Evolutionary conservation across 371 early-diverging fungal genomes (phyloP), one percentile per base, ranked within the genome.

Genomic region (Quaeritorhiza haematococci): DNA sequence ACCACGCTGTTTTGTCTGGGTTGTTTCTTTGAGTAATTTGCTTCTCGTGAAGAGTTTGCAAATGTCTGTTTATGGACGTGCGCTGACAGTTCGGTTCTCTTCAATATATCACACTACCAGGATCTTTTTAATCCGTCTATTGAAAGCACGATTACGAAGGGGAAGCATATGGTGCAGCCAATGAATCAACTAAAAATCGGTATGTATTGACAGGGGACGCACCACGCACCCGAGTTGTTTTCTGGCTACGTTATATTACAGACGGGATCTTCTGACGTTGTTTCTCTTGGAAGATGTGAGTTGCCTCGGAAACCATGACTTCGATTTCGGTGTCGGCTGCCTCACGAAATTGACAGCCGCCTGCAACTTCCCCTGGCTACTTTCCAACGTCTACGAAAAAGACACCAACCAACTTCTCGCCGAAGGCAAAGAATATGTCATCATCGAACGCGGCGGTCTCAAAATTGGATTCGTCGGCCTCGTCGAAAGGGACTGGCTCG

Each of bases 401-500:
- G 10, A 15, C 15, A 21, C 47, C 47, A 26, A 15, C 10, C 10
- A 10, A 10, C 47, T 24, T 10, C 26, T 69, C 33, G 55, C 68
- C 49, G 44, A 65, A 47, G 33, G 67, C 24, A 45, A 64, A 42
- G 62, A 71, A 54, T 64, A 56, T 38, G 33, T 62, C 35, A 62
- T 84, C 4, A 47, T 76, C 4, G 68, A 76, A 10, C 59, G 72
- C 3, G 56, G 45, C 1, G 75, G 71, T 3, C 47, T 84, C 23
- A 71, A 73, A 13, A 57, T 85, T 28, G 85, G 84, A 3, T 45
- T 85, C 28, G 64, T 85, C 17, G 85, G 85, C 3, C 65, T 85
- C 13, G 77, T 84, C 10, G 85, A 85, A 64, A 73, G 71, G 56
- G 84, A 83, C 29, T 84, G 84, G 84, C 74, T 84, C 10, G 74